phyloP scores from a whole-genome alignment of 2,329 filamentous ascomycete genomes.

The Zasmidium citrigriseum region DNA sequence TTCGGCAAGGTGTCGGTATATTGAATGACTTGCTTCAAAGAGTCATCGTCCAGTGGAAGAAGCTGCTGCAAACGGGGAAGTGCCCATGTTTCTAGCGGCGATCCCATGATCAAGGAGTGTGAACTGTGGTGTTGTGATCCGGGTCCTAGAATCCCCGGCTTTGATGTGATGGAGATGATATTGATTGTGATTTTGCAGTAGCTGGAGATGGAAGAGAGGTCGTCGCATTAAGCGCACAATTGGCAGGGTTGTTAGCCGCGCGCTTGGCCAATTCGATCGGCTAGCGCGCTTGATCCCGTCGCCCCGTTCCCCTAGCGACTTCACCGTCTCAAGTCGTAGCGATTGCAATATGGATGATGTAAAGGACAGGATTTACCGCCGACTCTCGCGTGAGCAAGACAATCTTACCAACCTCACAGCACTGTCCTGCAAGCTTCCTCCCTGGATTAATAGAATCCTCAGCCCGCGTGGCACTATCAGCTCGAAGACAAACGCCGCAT shows the following conservation, averaged over 20 bases:
- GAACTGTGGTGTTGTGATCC: no score
- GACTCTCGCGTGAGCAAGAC: no score
- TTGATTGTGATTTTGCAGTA: background rate
- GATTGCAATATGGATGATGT: no score
- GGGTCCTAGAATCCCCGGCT: no score
- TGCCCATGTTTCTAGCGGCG: slow-evolving; percentile 52
- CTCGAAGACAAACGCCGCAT: background rate
- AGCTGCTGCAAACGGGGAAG: slow-evolving; percentile 74
- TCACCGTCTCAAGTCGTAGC: no score
- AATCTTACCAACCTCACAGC: no score
- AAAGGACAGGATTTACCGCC: no score
- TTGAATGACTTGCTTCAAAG: slow-evolving; percentile 79
- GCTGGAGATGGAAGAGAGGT: background rate
- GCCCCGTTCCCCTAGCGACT: no score
- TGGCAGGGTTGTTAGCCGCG: background rate
- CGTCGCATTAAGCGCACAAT: background rate
- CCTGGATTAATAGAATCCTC: no score
- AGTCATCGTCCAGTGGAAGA: slow-evolving; percentile 80
- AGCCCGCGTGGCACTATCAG: background rate
- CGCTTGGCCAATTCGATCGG: background rate
- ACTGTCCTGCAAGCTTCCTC: no score
- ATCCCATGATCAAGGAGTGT: slow-evolving; percentile 1
- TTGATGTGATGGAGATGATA: no score
- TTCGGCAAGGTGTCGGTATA: slow-evolving; percentile 79
- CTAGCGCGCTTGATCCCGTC: background rate